These are phyloP conservation scores for Backusella westeae DNA, from an alignment of 192 early-diverging fungal genomes.

Conservation along the genomic window DNA sequence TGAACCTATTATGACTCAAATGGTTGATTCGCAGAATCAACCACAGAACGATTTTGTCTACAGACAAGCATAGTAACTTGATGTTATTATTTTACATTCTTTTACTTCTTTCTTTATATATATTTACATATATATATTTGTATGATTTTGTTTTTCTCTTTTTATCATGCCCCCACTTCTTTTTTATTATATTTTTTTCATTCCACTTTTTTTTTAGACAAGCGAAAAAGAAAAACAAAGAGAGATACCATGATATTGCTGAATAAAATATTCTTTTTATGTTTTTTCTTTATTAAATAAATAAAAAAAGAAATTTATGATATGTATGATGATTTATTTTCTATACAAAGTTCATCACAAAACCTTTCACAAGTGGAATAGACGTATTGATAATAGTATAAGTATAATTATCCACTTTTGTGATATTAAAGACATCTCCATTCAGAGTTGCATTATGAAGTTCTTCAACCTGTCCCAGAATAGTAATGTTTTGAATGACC, in stretches of 20 bases:
- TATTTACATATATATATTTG: too few species aligned
- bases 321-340: too few species aligned
- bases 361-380: not conserved
- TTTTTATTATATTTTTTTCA: too few species aligned
- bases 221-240: too few species aligned
- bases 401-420: not conserved
- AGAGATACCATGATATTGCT: too few species aligned
- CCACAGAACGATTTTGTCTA: not conserved
- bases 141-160: too few species aligned
- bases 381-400: not conserved
- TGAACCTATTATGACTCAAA: not conserved
- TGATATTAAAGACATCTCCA: not conserved
- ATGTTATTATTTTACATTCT: not conserved
- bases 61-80: slow-evolving; percentile 5
- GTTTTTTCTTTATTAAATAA: too few species aligned
- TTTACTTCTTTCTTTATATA: not conserved
- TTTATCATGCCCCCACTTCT: too few species aligned
- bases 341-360: not conserved
- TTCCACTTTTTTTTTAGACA: too few species aligned
- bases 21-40: slow-evolving; percentile 11
- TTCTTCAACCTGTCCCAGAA: not conserved
- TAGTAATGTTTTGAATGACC: not conserved
- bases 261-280: too few species aligned
- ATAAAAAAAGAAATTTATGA: too few species aligned
- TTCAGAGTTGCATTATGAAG: not conserved